A percentile compares a stretch with the other conserved stretches of the same genome.
phyloP scores from a whole-genome alignment of 129 eudicot genomes.

The Pseudognaphalium luteoalbum region DNA sequence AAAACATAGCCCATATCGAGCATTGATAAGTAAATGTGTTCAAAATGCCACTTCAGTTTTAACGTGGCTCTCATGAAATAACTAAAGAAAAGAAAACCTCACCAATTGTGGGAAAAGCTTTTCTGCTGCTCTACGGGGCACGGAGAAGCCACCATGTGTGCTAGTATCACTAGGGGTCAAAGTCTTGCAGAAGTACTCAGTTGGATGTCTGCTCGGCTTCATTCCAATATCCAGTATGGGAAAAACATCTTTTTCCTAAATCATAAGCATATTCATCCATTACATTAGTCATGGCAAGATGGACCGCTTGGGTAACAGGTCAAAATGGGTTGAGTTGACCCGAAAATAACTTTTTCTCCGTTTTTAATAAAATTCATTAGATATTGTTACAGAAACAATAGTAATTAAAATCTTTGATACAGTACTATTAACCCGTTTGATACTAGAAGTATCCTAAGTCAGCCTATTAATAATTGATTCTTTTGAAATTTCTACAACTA shows the following conservation, averaged over 20 bases:
- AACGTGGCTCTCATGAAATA: background rate
- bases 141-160: conserved; percentile 92
- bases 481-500: background rate
- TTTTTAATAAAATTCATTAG: background rate
- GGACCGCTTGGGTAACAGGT: background rate
- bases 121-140: conserved; percentile 88
- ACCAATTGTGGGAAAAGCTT: conserved; percentile 87
- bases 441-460: background rate
- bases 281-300: background rate
- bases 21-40: background rate
- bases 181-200: conserved; percentile 84
- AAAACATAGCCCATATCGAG: background rate
- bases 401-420: too few relatives aligned
- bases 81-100: conserved; percentile 10
- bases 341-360: background rate
- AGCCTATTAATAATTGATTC: background rate
- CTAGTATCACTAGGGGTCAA: conserved; percentile 89
- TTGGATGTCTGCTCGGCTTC: conserved; percentile 66
- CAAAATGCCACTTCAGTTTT: background rate
- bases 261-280: background rate
- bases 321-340: background rate
- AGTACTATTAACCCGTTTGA: background rate
- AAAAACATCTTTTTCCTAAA: conserved; percentile 75
- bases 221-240: conserved; percentile 67
- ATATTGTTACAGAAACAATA: too few relatives aligned